Evolutionary conservation across 2,329 filamentous ascomycete species (phyloP).

Genomic region (Aphanocladium album): DNA sequence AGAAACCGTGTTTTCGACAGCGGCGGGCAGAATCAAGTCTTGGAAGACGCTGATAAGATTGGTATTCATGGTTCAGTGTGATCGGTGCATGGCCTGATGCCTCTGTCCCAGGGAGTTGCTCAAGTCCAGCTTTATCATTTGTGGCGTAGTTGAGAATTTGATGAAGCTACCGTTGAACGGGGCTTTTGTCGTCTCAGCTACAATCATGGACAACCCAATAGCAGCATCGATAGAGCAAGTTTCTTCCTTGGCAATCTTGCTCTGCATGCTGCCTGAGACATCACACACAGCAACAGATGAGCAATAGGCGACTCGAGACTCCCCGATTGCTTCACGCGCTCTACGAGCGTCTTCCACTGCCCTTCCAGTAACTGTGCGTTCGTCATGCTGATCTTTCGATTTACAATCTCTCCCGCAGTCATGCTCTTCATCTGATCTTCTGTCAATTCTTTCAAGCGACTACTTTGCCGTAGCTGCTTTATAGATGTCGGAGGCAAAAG

Average conservation of each 20-base stretch:
- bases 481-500: constrained; percentile 49
- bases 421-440: background rate
- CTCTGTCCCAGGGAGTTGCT: constrained; percentile 37
- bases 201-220: constrained; percentile 51
- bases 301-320: constrained; percentile 49
- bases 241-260: constrained; percentile 35
- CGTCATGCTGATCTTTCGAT: background rate
- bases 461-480: constrained; percentile 6
- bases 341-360: constrained; percentile 55
- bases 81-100: constrained; percentile 24
- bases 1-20: constrained; percentile 42
- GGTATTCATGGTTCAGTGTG: constrained; percentile 40
- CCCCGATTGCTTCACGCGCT: constrained; percentile 52
- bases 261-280: constrained; percentile 49
- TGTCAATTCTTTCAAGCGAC: background rate
- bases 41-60: constrained; percentile 52
- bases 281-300: constrained; percentile 53
- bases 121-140: constrained; percentile 37
- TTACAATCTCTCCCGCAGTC: background rate
- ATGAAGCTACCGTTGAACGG: constrained; percentile 53
- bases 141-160: constrained; percentile 42
- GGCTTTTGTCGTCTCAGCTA: constrained; percentile 46
- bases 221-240: constrained; percentile 48
- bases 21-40: constrained; percentile 49
- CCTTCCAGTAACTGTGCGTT: constrained; percentile 31